Evolutionary conservation across 148 eudicot genomes (phyloP).

Genomic region (Chenopodium berlandieri): DNA sequence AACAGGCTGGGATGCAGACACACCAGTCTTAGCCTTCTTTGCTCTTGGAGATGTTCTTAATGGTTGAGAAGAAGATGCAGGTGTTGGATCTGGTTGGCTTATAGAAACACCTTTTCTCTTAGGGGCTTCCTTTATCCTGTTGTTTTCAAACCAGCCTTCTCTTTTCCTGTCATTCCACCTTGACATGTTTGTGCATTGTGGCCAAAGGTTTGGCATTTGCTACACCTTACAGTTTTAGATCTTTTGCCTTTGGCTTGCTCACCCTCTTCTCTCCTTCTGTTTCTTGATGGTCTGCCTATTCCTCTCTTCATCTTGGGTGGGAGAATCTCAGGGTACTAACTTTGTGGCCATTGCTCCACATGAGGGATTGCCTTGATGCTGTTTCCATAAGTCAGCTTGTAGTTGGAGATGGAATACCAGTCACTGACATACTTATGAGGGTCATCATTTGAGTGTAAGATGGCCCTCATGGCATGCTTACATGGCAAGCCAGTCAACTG

Average conservation of each 20-base stretch:
- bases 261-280: neutral
- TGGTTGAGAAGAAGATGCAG: too few relatives aligned
- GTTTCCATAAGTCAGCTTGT: neutral
- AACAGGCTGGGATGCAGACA: too few relatives aligned
- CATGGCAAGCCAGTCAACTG: neutral
- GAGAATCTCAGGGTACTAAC: neutral
- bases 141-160: too few relatives aligned
- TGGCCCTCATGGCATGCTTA: neutral
- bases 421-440: neutral
- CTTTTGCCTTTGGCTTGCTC: slow-evolving; percentile 1
- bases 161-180: neutral
- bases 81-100: too few relatives aligned
- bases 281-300: neutral
- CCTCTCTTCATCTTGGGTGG: neutral
- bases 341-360: too few relatives aligned
- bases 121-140: too few relatives aligned
- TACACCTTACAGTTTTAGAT: neutral
- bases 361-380: neutral
- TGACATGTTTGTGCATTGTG: slow-evolving; percentile 2
- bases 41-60: too few relatives aligned
- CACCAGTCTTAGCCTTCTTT: too few relatives aligned
- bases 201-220: neutral
- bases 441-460: neutral
- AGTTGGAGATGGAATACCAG: neutral
- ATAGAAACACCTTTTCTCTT: too few relatives aligned